phyloP scores from a whole-genome alignment of 2,329 filamentous ascomycete species.

The Aspergillus brunneoviolaceus region DNA sequence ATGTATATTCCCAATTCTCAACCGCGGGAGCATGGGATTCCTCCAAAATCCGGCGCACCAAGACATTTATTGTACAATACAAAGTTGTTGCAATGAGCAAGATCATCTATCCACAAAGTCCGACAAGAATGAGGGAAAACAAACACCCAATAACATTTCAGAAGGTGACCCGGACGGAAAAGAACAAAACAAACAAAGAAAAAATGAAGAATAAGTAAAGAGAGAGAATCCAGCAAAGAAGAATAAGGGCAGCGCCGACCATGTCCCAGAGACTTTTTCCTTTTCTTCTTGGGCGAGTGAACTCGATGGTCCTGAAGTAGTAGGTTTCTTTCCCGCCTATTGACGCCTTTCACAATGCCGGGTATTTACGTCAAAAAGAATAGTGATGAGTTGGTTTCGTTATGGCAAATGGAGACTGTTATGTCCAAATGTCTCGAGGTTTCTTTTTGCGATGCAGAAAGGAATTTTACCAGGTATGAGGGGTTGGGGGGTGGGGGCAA shows the following conservation, averaged over 20 bases:
- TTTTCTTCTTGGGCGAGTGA: background rate
- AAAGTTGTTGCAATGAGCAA: too few relatives aligned
- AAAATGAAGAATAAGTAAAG: too few relatives aligned
- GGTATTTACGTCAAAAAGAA: conserved; percentile 26
- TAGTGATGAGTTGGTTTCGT: conserved; percentile 13
- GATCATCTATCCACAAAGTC: too few relatives aligned
- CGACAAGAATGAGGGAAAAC: too few relatives aligned
- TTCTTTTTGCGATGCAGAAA: conserved; percentile 7
- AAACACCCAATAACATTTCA: too few relatives aligned
- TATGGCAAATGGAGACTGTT: conserved; percentile 19
- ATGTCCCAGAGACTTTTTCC: conserved; percentile 20
- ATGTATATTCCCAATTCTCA: too few relatives aligned
- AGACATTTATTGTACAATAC: too few relatives aligned
- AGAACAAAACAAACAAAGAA: conserved; percentile 13
- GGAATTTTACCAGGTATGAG: background rate
- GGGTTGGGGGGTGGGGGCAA: background rate
- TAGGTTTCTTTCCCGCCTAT: conserved; percentile 10
- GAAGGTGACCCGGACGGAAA: background rate
- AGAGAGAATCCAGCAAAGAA: too few relatives aligned
- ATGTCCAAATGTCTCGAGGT: conserved; percentile 19
- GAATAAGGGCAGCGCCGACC: conserved; percentile 17
- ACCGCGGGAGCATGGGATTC: too few relatives aligned
- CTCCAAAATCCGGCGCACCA: too few relatives aligned
- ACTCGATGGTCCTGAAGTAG: conserved; percentile 12
- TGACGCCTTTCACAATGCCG: conserved; percentile 28